A percentile compares a stretch with the other conserved stretches of the same genome.
Conservation (phyloP, 1,139 yeast genomes). For the Candida tetrigidarum region DNA sequence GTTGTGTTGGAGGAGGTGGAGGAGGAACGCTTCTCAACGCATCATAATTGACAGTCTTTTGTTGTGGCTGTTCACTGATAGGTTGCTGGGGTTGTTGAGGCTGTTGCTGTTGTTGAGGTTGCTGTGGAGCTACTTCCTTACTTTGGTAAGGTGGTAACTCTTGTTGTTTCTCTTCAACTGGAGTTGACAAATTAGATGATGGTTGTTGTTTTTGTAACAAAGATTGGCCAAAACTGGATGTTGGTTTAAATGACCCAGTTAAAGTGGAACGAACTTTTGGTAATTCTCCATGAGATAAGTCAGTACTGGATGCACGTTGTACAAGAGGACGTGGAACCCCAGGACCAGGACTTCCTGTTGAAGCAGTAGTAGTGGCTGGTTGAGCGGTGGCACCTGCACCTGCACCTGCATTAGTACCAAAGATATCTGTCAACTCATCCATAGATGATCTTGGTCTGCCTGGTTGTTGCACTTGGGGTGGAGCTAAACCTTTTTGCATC, state of each 20-base stretch:
- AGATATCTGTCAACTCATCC: conserved; percentile 66
- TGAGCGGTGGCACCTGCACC: conserved; percentile 26
- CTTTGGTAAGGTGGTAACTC: conserved; percentile 2
- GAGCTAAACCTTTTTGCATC: not conserved
- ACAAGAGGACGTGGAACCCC: conserved; percentile 11
- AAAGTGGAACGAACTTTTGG: conserved; percentile 44
- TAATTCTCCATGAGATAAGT: conserved; percentile 38
- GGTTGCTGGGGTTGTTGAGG: conserved; percentile 13
- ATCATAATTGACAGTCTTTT: conserved; percentile 43
- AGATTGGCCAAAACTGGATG: conserved; percentile 72
- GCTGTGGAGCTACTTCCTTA: conserved; percentile 12
- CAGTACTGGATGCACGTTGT: conserved; percentile 38
- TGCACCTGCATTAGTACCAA: conserved; percentile 40
- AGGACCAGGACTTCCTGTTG: conserved; percentile 21
- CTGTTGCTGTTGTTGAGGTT: conserved; percentile 12
- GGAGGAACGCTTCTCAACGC: conserved; percentile 55
- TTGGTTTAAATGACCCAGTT: conserved; percentile 53
- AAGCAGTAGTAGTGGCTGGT: conserved; percentile 1
- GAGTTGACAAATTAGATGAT: conserved; percentile 14
- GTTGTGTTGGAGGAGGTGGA: conserved; percentile 51
- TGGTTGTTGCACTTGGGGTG: conserved; percentile 7
- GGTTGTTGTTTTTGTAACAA: conserved; percentile 39
- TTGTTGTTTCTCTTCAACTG: conserved; percentile 20
- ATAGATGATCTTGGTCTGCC: conserved; percentile 54
- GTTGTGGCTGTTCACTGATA: conserved; percentile 12